These are phyloP conservation scores for Endocalyx cinctus DNA, from an alignment of 2,329 filamentous ascomycete genomes.

Conservation along the genomic window DNA sequence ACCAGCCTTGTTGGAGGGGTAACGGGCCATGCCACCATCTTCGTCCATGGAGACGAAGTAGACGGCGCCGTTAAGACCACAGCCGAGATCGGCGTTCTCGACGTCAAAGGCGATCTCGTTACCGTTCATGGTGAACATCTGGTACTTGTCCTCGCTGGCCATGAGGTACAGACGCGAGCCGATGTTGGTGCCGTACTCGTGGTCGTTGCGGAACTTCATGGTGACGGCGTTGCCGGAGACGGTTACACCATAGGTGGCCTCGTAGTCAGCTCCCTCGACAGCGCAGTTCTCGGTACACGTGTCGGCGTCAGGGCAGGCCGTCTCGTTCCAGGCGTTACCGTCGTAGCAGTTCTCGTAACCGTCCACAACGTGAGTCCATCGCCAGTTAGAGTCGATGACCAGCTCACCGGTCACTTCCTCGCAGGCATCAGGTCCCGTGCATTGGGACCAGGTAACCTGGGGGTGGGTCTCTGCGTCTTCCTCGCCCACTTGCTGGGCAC, in stretches of 20 bases:
- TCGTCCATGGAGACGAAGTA: constrained; percentile 52
- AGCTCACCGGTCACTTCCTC: constrained; percentile 35
- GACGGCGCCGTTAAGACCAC: constrained; percentile 58
- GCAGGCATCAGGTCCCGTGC: constrained; percentile 36
- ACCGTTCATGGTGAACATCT: constrained; percentile 53
- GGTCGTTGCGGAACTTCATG: constrained; percentile 44
- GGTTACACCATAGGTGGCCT: constrained; percentile 39
- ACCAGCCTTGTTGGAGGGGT: constrained; percentile 38
- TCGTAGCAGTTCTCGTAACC: constrained; percentile 42
- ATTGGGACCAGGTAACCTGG: constrained; percentile 38
- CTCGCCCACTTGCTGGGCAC: background rate
- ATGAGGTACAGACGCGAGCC: constrained; percentile 53
- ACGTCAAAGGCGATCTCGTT: constrained; percentile 61
- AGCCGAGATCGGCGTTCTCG: constrained; percentile 52
- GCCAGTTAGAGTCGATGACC: constrained; percentile 47
- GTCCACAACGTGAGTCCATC: constrained; percentile 39
- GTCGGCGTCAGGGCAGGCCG: constrained; percentile 29
- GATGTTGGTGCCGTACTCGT: constrained; percentile 26
- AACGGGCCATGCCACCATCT: constrained; percentile 44
- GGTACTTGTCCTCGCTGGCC: constrained; percentile 48
- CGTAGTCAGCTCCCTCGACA: constrained; percentile 38
- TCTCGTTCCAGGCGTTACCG: constrained; percentile 32
- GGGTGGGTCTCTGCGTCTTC: constrained; percentile 36
- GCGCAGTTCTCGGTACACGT: constrained; percentile 36
- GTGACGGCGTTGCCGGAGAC: constrained; percentile 39